phyloP scores from a whole-genome alignment of 768 basidiomycete genomes.

The Fibroporia radiculosa region DNA sequence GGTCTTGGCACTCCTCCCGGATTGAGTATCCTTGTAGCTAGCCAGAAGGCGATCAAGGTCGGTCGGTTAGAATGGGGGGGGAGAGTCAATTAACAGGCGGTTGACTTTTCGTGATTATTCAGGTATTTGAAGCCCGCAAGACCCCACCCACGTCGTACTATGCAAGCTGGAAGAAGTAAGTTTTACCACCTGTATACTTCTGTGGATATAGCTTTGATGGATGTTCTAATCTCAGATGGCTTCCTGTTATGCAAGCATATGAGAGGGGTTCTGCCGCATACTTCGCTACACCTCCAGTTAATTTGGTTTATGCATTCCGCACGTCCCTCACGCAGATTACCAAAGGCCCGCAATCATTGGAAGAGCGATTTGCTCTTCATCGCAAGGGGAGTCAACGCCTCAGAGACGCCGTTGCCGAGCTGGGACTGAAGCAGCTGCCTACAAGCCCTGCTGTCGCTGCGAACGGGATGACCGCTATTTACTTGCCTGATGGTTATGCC shows the following conservation, averaged over 20 bases:
- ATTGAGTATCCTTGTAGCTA: slow-evolving; percentile 78
- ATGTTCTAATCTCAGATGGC: slow-evolving; percentile 50
- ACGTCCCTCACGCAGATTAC: slow-evolving; percentile 74
- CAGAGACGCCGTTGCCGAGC: slow-evolving; percentile 52
- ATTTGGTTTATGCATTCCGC: slow-evolving; percentile 88
- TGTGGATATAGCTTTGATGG: too few species aligned
- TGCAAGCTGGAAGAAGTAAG: slow-evolving; percentile 80
- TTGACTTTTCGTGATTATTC: neutral
- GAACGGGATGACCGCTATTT: slow-evolving; percentile 95
- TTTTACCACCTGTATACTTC: neutral
- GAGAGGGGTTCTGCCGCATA: slow-evolving; percentile 76
- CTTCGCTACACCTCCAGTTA: slow-evolving; percentile 94
- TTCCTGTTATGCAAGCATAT: slow-evolving; percentile 92
- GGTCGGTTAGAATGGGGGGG: too few species aligned
- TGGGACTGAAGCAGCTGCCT: slow-evolving; percentile 75
- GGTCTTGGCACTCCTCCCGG: slow-evolving; percentile 93
- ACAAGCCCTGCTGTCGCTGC: slow-evolving; percentile 56
- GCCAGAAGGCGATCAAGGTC: slow-evolving; percentile 69
- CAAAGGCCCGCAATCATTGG: slow-evolving; percentile 50
- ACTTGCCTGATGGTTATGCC: slow-evolving; percentile 75
- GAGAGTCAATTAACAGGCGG: too few species aligned
- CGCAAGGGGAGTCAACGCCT: slow-evolving; percentile 57
- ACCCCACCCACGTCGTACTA: slow-evolving; percentile 74
- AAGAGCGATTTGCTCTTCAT: slow-evolving; percentile 75
- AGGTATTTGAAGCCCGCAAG: slow-evolving; percentile 56